Base-by-base conservation (phyloP, 2,329 filamentous ascomycete genomes). In the Botrytis hyacinthi region DNA sequence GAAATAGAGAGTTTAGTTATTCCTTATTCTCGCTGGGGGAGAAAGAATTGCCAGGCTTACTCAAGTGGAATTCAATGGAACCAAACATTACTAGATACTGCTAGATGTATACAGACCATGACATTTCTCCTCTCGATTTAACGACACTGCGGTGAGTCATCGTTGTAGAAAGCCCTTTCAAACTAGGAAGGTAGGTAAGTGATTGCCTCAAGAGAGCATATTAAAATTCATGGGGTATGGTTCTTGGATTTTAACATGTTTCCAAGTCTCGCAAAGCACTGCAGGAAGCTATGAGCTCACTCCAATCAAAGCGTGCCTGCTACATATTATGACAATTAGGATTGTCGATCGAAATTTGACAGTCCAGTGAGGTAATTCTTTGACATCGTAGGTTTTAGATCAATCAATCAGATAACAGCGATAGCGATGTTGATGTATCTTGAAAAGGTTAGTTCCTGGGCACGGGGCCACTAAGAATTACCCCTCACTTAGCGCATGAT, bases 401-500 rank as follows among this genome's bases (percentile, higher is more conserved):
- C 61, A 40, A 9, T 71, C 70, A 72, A 72, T 72, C 70, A 67
- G 44, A 71, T n/a, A n/a, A 48, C 46, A 37, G 37, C 37, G 61
- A 66, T 67, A 67, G 37, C 29, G 61, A 51, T 14, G 26, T 22
- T 51, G 59, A 65, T 42, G 60, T n/a, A 65, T 29, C n/a, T 44
- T 7, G 20, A 26, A 51, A 4, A 51, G n/a, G 35, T 46, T 18
- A 67, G 35, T n/a, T 35, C 14, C 44, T 26, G 35, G 29, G 48
- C 12, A 46, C 48, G 65, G 57, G 54, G 51, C 51, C n/a, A 69
- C 71, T 42, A 70, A 70, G 22, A 51, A 29, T 54, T 73, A 70
- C 71, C 71, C 71, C 71, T 73, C 71, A 61, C 37, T 70, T 48
- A 46, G 40, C 22, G 20, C 26, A 12, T 69, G 16, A 57, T 32